Evolutionary conservation across 805 yeast species (phyloP).

Genomic region (Yarrowia porcina): DNA sequence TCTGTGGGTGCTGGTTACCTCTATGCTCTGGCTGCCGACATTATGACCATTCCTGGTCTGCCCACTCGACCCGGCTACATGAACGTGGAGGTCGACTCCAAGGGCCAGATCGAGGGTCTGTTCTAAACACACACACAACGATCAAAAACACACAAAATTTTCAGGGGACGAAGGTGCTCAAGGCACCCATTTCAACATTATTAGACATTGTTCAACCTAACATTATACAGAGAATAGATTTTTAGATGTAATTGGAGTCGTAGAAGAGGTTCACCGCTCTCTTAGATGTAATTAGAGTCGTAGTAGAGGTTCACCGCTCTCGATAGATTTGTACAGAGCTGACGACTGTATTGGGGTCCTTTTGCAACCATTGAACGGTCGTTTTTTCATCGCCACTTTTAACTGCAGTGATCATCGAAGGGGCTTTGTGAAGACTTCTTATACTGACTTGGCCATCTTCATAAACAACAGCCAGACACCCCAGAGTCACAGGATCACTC

Average conservation of each 20-base stretch:
- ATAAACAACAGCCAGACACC: neutral
- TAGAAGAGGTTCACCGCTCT: neutral
- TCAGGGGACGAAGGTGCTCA: neutral
- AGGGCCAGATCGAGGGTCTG: conserved; percentile 92
- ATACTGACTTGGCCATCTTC: conserved; percentile 3
- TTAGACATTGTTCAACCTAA: conserved; percentile 22
- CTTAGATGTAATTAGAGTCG: neutral
- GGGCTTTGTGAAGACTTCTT: neutral
- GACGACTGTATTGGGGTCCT: neutral
- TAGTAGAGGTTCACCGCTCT: neutral
- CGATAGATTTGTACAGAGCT: neutral
- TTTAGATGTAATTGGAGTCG: neutral
- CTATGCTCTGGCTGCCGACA: conserved; percentile 94
- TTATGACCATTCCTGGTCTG: conserved; percentile 95
- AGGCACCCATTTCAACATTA: conserved; percentile 14
- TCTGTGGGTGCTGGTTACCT: conserved; percentile 96
- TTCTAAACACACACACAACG: conserved; percentile 46
- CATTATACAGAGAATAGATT: conserved; percentile 10
- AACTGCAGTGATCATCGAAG: neutral
- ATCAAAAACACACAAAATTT: neutral
- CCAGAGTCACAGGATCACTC: conserved; percentile 1
- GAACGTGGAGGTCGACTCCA: conserved; percentile 88
- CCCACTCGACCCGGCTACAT: conserved; percentile 95
- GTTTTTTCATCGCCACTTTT: neutral
- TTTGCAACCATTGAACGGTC: neutral